These are phyloP conservation scores for Oenanthe javanica DNA, from an alignment of 140 eudicot genomes.

Conservation along the genomic window DNA sequence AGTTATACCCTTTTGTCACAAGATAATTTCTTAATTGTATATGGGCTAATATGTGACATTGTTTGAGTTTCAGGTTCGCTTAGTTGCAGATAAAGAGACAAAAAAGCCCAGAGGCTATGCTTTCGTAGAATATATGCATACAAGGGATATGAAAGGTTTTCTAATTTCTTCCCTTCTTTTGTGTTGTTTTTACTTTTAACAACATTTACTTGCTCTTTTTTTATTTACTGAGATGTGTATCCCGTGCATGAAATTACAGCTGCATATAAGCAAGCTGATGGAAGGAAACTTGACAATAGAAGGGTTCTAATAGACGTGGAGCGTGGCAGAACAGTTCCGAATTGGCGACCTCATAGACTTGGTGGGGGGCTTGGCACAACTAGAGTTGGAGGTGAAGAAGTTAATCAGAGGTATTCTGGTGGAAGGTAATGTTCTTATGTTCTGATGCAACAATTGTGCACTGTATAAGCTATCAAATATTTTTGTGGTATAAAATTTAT, in stretches of 20 bases:
- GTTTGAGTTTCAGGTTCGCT: slow-evolving; percentile 66
- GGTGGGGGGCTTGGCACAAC: slow-evolving; percentile 98
- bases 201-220: neutral
- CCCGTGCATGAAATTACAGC: slow-evolving; percentile 35
- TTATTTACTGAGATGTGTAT: slow-evolving; percentile 9
- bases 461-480: neutral
- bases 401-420: slow-evolving; percentile 45
- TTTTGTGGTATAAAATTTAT: neutral
- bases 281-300: slow-evolving; percentile 87
- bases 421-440: slow-evolving; percentile 45
- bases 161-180: neutral
- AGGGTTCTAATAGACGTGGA: slow-evolving; percentile 98
- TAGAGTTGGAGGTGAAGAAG: slow-evolving; percentile 87
- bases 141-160: slow-evolving; percentile 87
- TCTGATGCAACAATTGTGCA: neutral
- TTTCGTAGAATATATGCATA: slow-evolving; percentile 83
- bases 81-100: slow-evolving; percentile 70
- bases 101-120: slow-evolving; percentile 91
- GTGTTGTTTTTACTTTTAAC: too few relatives aligned
- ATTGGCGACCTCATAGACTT: slow-evolving; percentile 97
- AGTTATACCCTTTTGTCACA: neutral
- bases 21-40: neutral
- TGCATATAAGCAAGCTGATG: slow-evolving; percentile 98
- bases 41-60: neutral
- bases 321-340: slow-evolving; percentile 96